Conservation (phyloP, 2,329 filamentous ascomycete genomes). For the Aspergillus sp. region DNA sequence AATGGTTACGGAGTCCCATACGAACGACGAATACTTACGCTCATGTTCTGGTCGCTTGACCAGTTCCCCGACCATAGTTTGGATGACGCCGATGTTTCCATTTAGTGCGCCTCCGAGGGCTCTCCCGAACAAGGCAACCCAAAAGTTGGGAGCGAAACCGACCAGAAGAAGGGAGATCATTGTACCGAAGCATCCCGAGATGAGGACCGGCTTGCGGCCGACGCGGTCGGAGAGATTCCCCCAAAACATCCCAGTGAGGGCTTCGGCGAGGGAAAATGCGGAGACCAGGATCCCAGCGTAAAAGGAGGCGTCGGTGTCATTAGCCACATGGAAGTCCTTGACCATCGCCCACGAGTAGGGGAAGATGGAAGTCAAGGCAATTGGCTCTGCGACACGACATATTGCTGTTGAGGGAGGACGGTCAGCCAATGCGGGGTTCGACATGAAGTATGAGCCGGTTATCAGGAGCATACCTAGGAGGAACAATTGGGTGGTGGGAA, state of each 20-base stretch:
- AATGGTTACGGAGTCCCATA: not conserved
- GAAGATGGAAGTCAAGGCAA: constrained; percentile 89
- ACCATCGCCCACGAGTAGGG: constrained; percentile 87
- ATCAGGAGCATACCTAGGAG: constrained; percentile 65
- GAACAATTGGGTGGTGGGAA: constrained; percentile 79
- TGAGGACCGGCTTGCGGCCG: constrained; percentile 80
- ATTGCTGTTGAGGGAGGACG: constrained; percentile 59
- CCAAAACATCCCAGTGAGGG: constrained; percentile 84
- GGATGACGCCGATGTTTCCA: constrained; percentile 86
- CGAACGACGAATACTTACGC: constrained; percentile 55
- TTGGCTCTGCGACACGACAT: constrained; percentile 87
- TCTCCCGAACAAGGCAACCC: constrained; percentile 75
- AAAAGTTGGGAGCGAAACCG: constrained; percentile 79
- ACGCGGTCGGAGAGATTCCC: constrained; percentile 77
- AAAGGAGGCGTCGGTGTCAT: constrained; percentile 74
- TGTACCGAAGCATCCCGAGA: constrained; percentile 78
- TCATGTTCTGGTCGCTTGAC: constrained; percentile 82
- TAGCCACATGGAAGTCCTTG: constrained; percentile 70
- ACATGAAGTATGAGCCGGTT: not conserved
- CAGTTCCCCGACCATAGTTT: constrained; percentile 90
- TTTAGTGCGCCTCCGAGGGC: constrained; percentile 79
- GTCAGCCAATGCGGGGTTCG: not conserved
- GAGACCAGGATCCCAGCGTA: constrained; percentile 88
- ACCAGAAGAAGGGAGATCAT: constrained; percentile 80
- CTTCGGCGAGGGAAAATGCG: constrained; percentile 79